Conservation (phyloP, 2,329 filamentous ascomycete genomes). For the Paraphoma sp. region DNA sequence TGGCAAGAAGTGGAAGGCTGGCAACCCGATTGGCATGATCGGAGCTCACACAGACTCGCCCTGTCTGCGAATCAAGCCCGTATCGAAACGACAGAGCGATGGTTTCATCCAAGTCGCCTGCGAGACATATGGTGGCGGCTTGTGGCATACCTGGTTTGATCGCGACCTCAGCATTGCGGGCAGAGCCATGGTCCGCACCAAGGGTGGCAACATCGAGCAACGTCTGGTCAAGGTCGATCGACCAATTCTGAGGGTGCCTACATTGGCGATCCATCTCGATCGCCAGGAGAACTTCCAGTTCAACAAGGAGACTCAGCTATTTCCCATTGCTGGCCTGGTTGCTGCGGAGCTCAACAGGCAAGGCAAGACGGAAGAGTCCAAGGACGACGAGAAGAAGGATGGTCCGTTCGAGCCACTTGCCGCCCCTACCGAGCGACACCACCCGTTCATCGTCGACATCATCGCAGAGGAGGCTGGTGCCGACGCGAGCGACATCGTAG, state of each 20-base stretch:
- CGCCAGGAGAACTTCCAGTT: conserved; percentile 85
- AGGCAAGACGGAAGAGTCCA: conserved; percentile 59
- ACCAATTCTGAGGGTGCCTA: conserved; percentile 90
- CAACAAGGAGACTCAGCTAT: conserved; percentile 96
- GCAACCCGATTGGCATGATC: conserved; percentile 89
- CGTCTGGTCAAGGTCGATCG: conserved; percentile 89
- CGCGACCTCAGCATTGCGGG: conserved; percentile 91
- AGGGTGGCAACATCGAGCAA: conserved; percentile 76
- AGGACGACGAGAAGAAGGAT: conserved; percentile 50
- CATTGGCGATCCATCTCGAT: conserved; percentile 91
- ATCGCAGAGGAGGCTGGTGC: conserved; percentile 81
- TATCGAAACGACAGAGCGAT: conserved; percentile 84
- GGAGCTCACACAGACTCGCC: conserved; percentile 97
- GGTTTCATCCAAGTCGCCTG: conserved; percentile 95
- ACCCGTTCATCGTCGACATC: conserved; percentile 83
- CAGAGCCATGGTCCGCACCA: conserved; percentile 79
- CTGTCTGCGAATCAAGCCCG: conserved; percentile 89
- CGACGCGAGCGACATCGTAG: conserved; percentile 74
- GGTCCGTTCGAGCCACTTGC: conserved; percentile 75
- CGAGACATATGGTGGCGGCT: conserved; percentile 93
- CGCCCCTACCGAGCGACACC: conserved; percentile 80
- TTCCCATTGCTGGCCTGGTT: conserved; percentile 88
- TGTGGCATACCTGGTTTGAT: conserved; percentile 99
- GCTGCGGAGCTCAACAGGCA: conserved; percentile 86
- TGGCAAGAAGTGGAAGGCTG: conserved; percentile 87